Evolutionary conservation across 2,329 filamentous ascomycete genomes (phyloP).

Genomic region (Sphaerulina populicola): DNA sequence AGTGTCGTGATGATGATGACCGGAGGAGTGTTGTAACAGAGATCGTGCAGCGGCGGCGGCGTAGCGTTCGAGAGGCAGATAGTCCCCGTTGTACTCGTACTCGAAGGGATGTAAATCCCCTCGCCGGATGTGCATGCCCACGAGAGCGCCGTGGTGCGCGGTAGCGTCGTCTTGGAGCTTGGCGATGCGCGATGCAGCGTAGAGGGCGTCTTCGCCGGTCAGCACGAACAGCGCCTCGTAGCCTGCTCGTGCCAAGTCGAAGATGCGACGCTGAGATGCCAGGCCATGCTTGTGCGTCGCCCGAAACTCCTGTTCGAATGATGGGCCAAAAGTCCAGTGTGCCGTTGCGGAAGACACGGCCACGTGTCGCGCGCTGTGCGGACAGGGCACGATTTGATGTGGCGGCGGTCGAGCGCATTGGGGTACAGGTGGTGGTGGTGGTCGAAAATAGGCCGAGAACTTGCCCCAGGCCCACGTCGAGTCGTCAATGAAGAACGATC

Average conservation of each 20-base stretch:
- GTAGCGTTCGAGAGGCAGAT: conserved; percentile 67
- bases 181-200: conserved; percentile 53
- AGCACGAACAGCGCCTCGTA: conserved; percentile 69
- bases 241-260: conserved; percentile 58
- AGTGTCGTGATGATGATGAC: conserved; percentile 42
- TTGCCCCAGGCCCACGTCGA: conserved; percentile 71
- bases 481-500: conserved; percentile 79
- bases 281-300: conserved; percentile 18
- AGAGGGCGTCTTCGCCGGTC: conserved; percentile 54
- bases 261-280: conserved; percentile 51
- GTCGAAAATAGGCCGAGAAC: conserved; percentile 63
- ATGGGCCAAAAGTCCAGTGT: conserved; percentile 53
- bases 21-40: conserved; percentile 10
- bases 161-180: conserved; percentile 47
- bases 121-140: conserved; percentile 71
- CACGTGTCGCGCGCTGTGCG: conserved; percentile 65
- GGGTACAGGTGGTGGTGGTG: conserved; percentile 59
- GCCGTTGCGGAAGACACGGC: conserved; percentile 64
- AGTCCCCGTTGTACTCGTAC: conserved; percentile 70
- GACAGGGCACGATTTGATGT: conserved; percentile 71
- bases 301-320: conserved; percentile 46
- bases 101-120: conserved; percentile 72
- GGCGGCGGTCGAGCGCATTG: conserved; percentile 63
- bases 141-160: conserved; percentile 45
- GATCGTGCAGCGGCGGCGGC: conserved; percentile 11